phyloP scores from a whole-genome alignment of 352 stramenopile species.

The Phytophthora aleatoria region DNA sequence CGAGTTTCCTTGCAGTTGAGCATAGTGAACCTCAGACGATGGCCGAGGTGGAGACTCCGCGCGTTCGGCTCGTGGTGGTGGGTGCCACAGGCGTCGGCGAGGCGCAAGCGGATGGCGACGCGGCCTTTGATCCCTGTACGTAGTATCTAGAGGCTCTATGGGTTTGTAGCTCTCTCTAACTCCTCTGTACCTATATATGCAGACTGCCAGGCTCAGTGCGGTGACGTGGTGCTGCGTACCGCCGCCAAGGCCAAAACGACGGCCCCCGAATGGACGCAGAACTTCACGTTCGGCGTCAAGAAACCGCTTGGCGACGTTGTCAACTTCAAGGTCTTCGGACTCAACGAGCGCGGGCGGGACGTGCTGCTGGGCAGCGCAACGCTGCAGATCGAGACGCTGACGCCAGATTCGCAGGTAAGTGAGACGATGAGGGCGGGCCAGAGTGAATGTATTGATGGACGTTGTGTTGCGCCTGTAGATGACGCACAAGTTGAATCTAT shows the following conservation, averaged over 20 bases:
- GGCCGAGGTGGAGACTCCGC: constrained; percentile 40
- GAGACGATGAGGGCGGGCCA: not conserved
- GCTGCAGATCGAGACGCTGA: constrained; percentile 41
- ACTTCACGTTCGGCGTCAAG: constrained; percentile 60
- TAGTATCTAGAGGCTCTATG: not conserved
- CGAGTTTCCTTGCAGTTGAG: constrained; percentile 1
- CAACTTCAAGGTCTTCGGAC: constrained; percentile 56
- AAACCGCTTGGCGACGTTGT: constrained; percentile 52
- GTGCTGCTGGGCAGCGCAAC: constrained; percentile 46
- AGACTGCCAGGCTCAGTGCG: constrained; percentile 70
- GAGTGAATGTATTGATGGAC: constrained; percentile 11
- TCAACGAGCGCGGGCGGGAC: constrained; percentile 46
- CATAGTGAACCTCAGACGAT: constrained; percentile 20
- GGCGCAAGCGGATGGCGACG: constrained; percentile 8
- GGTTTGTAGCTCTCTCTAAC: not conserved
- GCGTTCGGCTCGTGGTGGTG: constrained; percentile 47
- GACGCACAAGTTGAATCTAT: constrained; percentile 33
- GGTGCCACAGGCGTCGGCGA: constrained; percentile 37
- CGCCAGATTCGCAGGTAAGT: constrained; percentile 42
- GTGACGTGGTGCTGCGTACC: constrained; percentile 52
- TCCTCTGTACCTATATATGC: not conserved
- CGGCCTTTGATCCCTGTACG: constrained; percentile 40
- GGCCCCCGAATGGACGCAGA: constrained; percentile 54
- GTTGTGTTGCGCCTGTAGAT: constrained; percentile 29
- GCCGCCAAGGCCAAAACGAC: constrained; percentile 49